Conservation (phyloP, 2,329 filamentous ascomycete genomes). For the Microcyclospora tardicrescens region DNA sequence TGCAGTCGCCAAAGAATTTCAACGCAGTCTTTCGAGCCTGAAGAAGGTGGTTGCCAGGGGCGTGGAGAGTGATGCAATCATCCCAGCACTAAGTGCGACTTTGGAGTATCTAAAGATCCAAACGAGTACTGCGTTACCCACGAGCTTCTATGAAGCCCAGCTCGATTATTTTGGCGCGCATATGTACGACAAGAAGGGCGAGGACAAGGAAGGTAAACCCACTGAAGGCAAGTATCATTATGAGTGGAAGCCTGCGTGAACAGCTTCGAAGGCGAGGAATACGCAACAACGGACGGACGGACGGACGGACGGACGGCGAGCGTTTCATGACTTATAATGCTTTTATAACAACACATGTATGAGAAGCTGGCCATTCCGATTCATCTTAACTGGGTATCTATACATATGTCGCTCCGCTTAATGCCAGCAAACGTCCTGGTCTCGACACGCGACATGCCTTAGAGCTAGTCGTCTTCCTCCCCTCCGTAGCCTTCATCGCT, state of each 20-base stretch:
- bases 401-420: no score
- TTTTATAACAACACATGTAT: no score
- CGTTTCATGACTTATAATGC: no score
- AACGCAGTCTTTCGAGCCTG: constrained; percentile 36
- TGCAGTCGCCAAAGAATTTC: constrained; percentile 41
- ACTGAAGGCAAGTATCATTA: constrained; percentile 48
- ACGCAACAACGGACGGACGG: no score
- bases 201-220: constrained; percentile 37
- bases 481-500: constrained; percentile 5
- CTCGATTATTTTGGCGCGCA: constrained; percentile 59
- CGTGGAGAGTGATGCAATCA: constrained; percentile 44
- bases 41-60: constrained; percentile 45
- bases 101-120: constrained; percentile 57
- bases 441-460: no score
- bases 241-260: constrained; percentile 43
- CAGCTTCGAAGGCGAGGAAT: no score
- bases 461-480: constrained; percentile 2
- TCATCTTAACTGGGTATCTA: no score
- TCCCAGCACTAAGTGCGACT: constrained; percentile 48
- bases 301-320: no score
- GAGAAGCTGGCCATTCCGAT: no score
- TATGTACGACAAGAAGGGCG: constrained; percentile 47
- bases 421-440: no score
- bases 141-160: constrained; percentile 57
- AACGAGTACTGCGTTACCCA: constrained; percentile 47